Base-by-base conservation (phyloP, 2,329 filamentous ascomycete genomes). In the Aspergillus caelatus region DNA sequence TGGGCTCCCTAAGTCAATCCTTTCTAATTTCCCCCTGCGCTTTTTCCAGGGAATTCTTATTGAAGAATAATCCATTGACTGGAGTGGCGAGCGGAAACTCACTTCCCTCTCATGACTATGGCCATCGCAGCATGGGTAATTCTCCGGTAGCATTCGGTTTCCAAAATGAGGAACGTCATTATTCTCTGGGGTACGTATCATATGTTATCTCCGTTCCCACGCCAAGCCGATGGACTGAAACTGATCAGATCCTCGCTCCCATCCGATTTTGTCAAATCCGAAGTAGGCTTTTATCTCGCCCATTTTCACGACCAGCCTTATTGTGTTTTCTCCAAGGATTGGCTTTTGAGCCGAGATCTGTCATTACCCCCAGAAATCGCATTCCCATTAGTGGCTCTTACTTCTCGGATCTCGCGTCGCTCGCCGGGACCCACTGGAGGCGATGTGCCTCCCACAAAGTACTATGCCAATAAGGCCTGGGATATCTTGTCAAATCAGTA, bases 301-400 rank as follows among this genome's bases (percentile, higher is more conserved):
- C 60, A 70, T 39, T 70, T 72, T 16, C 70, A 72, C 50, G 70
- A 72, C 57, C 71, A 72, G 53, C 71, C 70, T 7, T 72, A 71
- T 39, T 71, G 70, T 50, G 65, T 68, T 3, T 72, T 72, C 30
- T 58, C 64, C 1, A 67, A 64, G 12, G 26, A 58, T 1, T 71
- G 68, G 70, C 60, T 72, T 5, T n/a, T 64, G 12, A 45, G 55
- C 16, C 61, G 66, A 9, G 63, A 64, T 3, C 2, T 32, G 2
- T 63, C 52, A 10, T 62, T 72, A 4, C 64, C 69, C 11, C 48
- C 67, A 12, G 70, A 72, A 52, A 62, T 72, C 21, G 53, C 65
- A 12, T 69, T 68, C 30, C 63, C 70, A 2, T 46, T 72, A 36
- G 63, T 72, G n/a, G 70, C 70, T 10, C 62, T 72, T 3, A 72